Evolutionary conservation across 2,329 filamentous ascomycete species (phyloP).

Genomic region (Botrytis hyacinthi): DNA sequence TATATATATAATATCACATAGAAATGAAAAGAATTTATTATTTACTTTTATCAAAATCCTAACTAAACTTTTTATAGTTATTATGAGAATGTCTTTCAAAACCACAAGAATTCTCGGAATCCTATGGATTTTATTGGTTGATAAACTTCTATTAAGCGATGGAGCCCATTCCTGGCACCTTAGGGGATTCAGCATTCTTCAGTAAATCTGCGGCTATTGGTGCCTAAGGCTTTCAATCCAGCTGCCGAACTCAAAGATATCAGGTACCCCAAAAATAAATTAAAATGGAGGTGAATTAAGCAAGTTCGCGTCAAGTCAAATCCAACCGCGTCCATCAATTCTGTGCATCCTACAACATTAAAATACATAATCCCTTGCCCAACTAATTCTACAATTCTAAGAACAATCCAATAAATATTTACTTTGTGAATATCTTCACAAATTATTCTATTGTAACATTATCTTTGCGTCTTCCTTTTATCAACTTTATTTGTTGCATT

Average conservation of each 20-base stretch:
- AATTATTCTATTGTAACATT: slow-evolving; percentile 10
- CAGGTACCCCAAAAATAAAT: slow-evolving; percentile 14
- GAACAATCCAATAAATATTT: slow-evolving; percentile 1
- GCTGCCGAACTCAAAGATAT: not conserved
- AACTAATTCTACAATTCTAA: slow-evolving; percentile 11
- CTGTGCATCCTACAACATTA: slow-evolving; percentile 6
- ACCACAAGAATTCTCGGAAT: no score
- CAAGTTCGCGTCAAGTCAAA: slow-evolving; percentile 20
- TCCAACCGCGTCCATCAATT: slow-evolving; percentile 16
- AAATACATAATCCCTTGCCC: slow-evolving; percentile 5
- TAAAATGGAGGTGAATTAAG: slow-evolving; percentile 5
- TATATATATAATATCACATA: no score
- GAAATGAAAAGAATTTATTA: no score
- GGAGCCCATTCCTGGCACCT: no score
- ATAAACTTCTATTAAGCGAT: no score
- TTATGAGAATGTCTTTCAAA: no score
- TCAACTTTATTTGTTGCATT: slow-evolving; percentile 14
- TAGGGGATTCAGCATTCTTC: not conserved
- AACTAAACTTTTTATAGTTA: no score
- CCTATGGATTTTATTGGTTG: no score
- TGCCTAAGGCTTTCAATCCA: not conserved
- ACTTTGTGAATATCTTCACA: not conserved
- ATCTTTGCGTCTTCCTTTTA: not conserved
- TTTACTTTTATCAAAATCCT: no score
- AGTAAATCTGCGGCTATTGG: not conserved